A percentile compares a stretch with the other conserved stretches of the same genome.
Conservation (phyloP, 441 rosid genomes). For the Bocquillonia castaneifolia region DNA sequence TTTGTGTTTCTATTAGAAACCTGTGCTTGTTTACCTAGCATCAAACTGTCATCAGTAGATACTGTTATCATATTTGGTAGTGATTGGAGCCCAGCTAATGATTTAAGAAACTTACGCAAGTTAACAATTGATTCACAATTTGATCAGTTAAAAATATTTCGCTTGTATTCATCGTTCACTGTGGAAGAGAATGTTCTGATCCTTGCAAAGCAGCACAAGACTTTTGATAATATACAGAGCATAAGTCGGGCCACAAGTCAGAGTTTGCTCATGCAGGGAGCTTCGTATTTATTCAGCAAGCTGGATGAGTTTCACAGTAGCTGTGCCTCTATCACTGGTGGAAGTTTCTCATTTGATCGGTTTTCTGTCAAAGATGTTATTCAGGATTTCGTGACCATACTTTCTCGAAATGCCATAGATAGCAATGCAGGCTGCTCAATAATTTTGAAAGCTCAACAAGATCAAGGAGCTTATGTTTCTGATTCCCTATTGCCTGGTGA, state of each 20-base stretch:
- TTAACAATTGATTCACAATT: conserved; percentile 54
- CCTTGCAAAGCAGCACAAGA: conserved; percentile 57
- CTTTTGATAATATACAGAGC: conserved; percentile 41
- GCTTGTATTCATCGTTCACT: conserved; percentile 65
- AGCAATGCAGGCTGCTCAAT: conserved; percentile 31
- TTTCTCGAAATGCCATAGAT: conserved; percentile 39
- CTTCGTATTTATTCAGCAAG: conserved; percentile 54
- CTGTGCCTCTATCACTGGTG: conserved; percentile 21
- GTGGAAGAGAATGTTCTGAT: conserved; percentile 76
- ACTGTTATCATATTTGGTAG: conserved; percentile 69
- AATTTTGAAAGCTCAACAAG: conserved; percentile 53
- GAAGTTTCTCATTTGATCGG: conserved; percentile 31
- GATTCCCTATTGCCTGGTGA: conserved; percentile 57
- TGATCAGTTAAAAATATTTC: conserved; percentile 63
- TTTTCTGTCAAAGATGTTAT: conserved; percentile 36
- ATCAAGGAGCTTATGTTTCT: conserved; percentile 47
- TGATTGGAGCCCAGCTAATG: conserved; percentile 74
- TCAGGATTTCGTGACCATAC: conserved; percentile 50
- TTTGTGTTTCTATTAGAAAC: conserved; percentile 82
- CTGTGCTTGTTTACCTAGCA: conserved; percentile 68
- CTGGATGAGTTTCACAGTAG: conserved; percentile 57
- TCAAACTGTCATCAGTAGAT: conserved; percentile 73
- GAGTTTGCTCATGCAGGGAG: conserved; percentile 82
- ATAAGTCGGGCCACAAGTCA: conserved; percentile 41
- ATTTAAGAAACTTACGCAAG: conserved; percentile 66